Base-by-base conservation (phyloP, 2,329 filamentous ascomycete species). In the Orbilia brochopaga region DNA sequence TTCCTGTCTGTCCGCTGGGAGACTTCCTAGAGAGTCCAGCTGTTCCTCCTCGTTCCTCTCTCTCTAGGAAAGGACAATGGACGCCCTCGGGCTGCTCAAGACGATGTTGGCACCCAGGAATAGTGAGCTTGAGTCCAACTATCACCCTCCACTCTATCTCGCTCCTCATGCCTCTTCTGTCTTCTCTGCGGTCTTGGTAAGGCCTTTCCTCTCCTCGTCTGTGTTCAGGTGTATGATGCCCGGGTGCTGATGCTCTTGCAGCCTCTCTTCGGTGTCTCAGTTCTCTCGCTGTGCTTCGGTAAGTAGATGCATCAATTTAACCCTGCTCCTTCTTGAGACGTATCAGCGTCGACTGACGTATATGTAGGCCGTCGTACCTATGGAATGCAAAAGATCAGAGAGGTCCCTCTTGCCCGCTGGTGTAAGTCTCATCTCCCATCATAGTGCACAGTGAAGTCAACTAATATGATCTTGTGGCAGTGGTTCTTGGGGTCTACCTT, bases 401-500 rank as follows among this genome's bases (percentile, higher is more conserved):
- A 72, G 13, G 67, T 72, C 53, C 67, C 67, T 40, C 60, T 72
- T 1, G 60, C 67, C 48, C 60, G 67, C 27, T 72, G 67, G 67
- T 65, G 67, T 72, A 57, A 65, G 67, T 65, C 17, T 19, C 11
- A 2, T 54, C 2, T 35, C 24, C 17, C 24, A 13, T 27, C 57
- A 8, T 19, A 3, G 21, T 11, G 23, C n/a, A 23, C 17, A 15
- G n/a, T n/a, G n/a, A n/a, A n/a, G n/a, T 30, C 10, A 37, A 57
- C 40, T 53, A 4, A 55, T 30, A 5, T n/a, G 6, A 15, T 15
- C 5, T 1, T 23, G 11, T 2, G 44, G 13, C 46, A 88, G 86
- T 88, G 54, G 82, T 88, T 53, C 79, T 88, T 46, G 80, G 82
- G 8, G 85, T 88, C 37, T 88, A 88, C 74, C 42, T 80, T 65